Conservation (phyloP, 2,329 filamentous ascomycete genomes). For the Diplodia mutila region DNA sequence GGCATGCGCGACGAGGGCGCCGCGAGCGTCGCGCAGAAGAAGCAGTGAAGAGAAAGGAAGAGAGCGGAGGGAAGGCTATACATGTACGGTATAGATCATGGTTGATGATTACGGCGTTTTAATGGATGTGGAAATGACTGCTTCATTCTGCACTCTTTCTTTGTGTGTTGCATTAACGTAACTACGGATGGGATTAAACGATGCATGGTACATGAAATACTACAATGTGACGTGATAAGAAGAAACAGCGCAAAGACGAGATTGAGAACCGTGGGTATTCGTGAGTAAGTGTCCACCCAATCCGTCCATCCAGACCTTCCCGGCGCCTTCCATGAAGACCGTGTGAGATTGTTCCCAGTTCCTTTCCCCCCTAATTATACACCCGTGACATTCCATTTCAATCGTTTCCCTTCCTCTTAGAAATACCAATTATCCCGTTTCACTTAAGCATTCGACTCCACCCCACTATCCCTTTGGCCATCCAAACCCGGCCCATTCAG, state of each 20-base stretch:
- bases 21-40: slow-evolving; percentile 46
- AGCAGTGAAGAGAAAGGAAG: background rate
- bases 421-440: background rate
- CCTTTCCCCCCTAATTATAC: background rate
- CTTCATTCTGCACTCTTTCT: background rate
- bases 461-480: slow-evolving; percentile 10
- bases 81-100: background rate
- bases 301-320: background rate
- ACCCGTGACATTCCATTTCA: background rate
- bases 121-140: background rate
- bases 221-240: background rate
- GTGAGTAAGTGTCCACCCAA: background rate
- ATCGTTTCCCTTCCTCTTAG: background rate
- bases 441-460: background rate
- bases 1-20: slow-evolving; percentile 69
- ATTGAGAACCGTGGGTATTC: background rate
- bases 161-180: too few relatives aligned
- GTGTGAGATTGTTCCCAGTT: background rate
- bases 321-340: background rate
- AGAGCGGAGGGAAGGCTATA: too few relatives aligned
- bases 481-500: slow-evolving; percentile 14
- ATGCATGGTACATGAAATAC: background rate
- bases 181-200: background rate
- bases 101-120: background rate
- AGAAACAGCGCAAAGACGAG: background rate